These are phyloP conservation scores for Lepidium africanum DNA, from an alignment of 345 rosid genomes.

Conservation along the genomic window DNA sequence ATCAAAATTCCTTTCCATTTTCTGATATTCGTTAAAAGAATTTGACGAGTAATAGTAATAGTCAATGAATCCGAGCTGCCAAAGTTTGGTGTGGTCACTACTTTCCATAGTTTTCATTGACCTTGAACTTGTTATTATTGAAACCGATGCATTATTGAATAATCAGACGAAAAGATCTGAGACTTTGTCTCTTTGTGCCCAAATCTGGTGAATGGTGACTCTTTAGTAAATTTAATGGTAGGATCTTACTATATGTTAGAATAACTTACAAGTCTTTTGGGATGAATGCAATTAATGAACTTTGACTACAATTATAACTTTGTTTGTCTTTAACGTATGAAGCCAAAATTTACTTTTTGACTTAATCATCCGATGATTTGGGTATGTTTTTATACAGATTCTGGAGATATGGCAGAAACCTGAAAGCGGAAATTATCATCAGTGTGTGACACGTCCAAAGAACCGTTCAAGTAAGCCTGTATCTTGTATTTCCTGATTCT, in stretches of 20 bases:
- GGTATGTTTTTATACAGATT: conserved; percentile 32
- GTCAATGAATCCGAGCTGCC: conserved; percentile 14
- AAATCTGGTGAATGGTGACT: not conserved
- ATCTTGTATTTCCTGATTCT: not conserved
- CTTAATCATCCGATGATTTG: not conserved
- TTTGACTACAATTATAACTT: conserved; percentile 6
- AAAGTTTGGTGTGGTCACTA: conserved; percentile 8
- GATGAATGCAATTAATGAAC: not conserved
- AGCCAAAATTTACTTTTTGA: not conserved
- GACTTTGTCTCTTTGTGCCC: conserved; percentile 4
- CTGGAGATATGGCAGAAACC: conserved; percentile 95
- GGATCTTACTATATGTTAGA: conserved; percentile 5
- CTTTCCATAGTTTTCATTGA: conserved; percentile 13
- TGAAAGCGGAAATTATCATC: conserved; percentile 43
- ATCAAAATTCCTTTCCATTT: not conserved
- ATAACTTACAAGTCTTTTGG: not conserved
- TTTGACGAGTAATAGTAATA: not conserved
- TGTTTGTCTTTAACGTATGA: not conserved
- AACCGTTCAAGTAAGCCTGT: conserved; percentile 45
- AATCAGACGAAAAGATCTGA: not conserved
- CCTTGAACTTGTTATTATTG: not conserved
- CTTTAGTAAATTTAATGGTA: not conserved
- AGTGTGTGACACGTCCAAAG: conserved; percentile 60
- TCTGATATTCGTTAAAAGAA: not conserved
- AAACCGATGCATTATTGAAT: not conserved